Evolutionary conservation across 2,329 filamentous ascomycete genomes (phyloP).

Genomic region (Endoconidiophora polonica): DNA sequence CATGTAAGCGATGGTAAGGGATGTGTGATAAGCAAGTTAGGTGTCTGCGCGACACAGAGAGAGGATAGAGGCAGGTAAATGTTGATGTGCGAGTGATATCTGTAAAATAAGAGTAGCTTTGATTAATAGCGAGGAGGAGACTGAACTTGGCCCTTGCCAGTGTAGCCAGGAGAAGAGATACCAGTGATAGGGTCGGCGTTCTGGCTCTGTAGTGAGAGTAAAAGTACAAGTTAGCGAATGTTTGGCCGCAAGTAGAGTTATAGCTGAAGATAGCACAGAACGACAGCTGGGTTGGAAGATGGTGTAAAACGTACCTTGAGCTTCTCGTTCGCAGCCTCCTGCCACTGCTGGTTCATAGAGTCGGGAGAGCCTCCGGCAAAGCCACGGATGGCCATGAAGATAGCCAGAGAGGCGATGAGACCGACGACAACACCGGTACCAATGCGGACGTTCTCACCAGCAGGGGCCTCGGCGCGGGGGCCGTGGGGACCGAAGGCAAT

Average conservation of each 20-base stretch:
- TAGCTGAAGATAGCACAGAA: background rate
- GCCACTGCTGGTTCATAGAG: slow-evolving; percentile 95
- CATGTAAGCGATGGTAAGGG: slow-evolving; percentile 7
- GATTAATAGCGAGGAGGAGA: slow-evolving; percentile 36
- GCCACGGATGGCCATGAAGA: slow-evolving; percentile 58
- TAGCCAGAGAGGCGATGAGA: slow-evolving; percentile 44
- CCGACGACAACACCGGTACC: slow-evolving; percentile 56
- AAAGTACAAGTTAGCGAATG: slow-evolving; percentile 9
- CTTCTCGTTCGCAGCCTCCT: slow-evolving; percentile 89
- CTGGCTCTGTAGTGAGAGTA: slow-evolving; percentile 44
- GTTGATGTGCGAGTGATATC: background rate
- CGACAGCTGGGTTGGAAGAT: background rate
- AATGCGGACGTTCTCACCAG: slow-evolving; percentile 71
- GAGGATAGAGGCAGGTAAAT: background rate
- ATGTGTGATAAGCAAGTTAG: no score
- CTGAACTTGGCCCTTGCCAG: slow-evolving; percentile 65
- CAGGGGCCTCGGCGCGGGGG: slow-evolving; percentile 65
- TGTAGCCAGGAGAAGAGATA: slow-evolving; percentile 63
- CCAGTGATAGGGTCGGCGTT: slow-evolving; percentile 76
- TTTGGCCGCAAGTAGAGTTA: slow-evolving; percentile 9
- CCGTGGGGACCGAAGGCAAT: slow-evolving; percentile 96
- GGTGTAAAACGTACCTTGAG: slow-evolving; percentile 50
- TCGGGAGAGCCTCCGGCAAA: slow-evolving; percentile 57
- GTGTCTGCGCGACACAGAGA: no score
- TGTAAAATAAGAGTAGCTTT: slow-evolving; percentile 2